Base-by-base conservation (phyloP, 106 monocot species). In the Acorus calamus region DNA sequence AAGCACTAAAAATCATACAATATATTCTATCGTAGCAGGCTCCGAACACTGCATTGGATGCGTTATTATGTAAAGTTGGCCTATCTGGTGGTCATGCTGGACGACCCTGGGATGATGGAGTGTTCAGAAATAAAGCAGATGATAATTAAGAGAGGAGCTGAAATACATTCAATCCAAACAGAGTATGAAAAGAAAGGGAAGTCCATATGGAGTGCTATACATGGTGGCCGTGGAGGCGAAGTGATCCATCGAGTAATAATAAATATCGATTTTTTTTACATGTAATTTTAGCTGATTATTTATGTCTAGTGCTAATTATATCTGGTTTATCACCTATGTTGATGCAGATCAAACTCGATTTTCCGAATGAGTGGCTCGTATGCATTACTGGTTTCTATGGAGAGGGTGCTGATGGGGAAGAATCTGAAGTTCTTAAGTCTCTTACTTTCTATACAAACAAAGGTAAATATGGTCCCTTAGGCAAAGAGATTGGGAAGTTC, bases 101-200 rank as follows among this genome's bases (percentile, higher is more conserved):
- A n/a, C n/a, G n/a, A n/a, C n/a, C n/a, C n/a, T n/a, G n/a, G n/a
- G n/a, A n/a, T n/a, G n/a, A n/a, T n/a, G n/a, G n/a, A n/a, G n/a
- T n/a, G n/a, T n/a, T n/a, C n/a, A n/a, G n/a, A n/a, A n/a, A n/a
- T n/a, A n/a, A n/a, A n/a, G n/a, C n/a, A n/a, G n/a, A n/a, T n/a
- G n/a, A n/a, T n/a, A n/a, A n/a, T n/a, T n/a, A n/a, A n/a, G n/a
- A n/a, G n/a, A n/a, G 68, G 51, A 14, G 71, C 71, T 10, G 54
- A 50, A 60, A 66, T 83, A 42, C 62, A 70, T 41, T 83, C 83
- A 14, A 68, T 83, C 59, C 78, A 71, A 52, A 78, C 72, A 7
- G 71, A 83, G 68, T 83, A 83, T 68, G 83, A 83, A 56, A 58
- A 74, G 44, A 61, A 64, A 60, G 78, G 78, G 6, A 74, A 83